These are phyloP conservation scores for Trametes cingulata DNA, from an alignment of 768 basidiomycete species.

Conservation along the genomic window DNA sequence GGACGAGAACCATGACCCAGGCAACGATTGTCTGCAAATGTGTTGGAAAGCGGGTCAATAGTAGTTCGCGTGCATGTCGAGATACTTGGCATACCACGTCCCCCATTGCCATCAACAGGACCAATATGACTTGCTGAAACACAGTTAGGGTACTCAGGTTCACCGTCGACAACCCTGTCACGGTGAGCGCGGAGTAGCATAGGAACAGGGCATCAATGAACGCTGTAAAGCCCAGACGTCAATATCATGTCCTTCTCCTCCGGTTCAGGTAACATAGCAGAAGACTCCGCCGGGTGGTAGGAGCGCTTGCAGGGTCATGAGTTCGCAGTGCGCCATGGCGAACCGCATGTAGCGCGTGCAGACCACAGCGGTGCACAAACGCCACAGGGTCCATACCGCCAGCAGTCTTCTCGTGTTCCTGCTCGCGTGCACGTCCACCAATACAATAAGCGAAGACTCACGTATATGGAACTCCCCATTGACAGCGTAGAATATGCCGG, in stretches of 20 bases:
- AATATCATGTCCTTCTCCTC: background rate
- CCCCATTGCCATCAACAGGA: constrained; percentile 52
- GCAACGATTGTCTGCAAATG: constrained; percentile 46
- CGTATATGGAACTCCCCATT: constrained; percentile 50
- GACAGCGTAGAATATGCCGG: constrained; percentile 64
- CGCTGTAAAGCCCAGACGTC: constrained; percentile 27
- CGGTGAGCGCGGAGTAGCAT: constrained; percentile 62
- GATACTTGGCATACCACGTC: constrained; percentile 34
- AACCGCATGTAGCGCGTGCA: background rate
- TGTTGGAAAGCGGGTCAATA: background rate
- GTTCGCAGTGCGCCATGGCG: no score
- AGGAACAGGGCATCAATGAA: constrained; percentile 62
- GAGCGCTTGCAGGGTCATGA: background rate
- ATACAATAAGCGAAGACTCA: constrained; percentile 8
- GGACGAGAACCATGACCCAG: constrained; percentile 67
- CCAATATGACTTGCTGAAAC: constrained; percentile 52
- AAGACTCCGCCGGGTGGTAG: no score
- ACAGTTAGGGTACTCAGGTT: constrained; percentile 51
- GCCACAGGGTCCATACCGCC: no score
- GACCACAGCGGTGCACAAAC: constrained; percentile 8
- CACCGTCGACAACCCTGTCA: constrained; percentile 41
- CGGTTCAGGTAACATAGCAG: no score
- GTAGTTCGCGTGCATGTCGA: no score
- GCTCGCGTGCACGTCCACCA: background rate
- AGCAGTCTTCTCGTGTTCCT: background rate